phyloP scores from a whole-genome alignment of 108 stramenopile species.

The Aurantiochytrium sp. region DNA sequence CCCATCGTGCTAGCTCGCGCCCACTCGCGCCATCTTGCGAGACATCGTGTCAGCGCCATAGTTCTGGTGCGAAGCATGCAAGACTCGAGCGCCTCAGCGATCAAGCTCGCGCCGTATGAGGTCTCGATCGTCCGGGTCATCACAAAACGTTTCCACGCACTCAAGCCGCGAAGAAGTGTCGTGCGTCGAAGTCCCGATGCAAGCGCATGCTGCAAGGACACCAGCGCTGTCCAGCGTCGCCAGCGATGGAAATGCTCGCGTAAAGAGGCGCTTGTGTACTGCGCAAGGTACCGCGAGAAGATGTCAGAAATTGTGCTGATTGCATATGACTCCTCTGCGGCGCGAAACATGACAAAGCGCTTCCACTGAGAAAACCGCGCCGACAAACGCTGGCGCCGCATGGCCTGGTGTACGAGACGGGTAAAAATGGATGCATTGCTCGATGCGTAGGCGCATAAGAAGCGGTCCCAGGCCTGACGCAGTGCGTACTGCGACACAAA shows the following conservation, averaged over 20 bases:
- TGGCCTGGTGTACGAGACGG: background rate
- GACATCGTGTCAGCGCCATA: background rate
- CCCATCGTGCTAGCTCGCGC: background rate
- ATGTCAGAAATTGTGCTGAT: background rate
- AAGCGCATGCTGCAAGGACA: background rate
- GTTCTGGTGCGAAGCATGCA: background rate
- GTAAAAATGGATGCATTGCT: background rate
- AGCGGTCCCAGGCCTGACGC: background rate
- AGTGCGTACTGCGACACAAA: background rate
- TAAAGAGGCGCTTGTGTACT: background rate
- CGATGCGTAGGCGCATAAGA: background rate
- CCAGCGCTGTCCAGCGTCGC: background rate
- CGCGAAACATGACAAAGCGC: background rate
- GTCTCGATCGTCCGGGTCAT: background rate
- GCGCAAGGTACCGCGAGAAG: background rate
- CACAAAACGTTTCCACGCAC: background rate
- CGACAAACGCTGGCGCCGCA: background rate
- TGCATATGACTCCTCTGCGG: background rate
- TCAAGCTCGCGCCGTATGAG: background rate
- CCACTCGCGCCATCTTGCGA: background rate
- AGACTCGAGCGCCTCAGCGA: background rate
- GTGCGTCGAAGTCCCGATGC: background rate
- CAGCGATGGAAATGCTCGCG: background rate
- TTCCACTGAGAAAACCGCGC: background rate
- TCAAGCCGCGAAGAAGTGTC: background rate